Percentiles rank a stretch among this genome's conserved stretches.
Conservation (phyloP, 768 basidiomycete genomes). For the Suillus spraguei region DNA sequence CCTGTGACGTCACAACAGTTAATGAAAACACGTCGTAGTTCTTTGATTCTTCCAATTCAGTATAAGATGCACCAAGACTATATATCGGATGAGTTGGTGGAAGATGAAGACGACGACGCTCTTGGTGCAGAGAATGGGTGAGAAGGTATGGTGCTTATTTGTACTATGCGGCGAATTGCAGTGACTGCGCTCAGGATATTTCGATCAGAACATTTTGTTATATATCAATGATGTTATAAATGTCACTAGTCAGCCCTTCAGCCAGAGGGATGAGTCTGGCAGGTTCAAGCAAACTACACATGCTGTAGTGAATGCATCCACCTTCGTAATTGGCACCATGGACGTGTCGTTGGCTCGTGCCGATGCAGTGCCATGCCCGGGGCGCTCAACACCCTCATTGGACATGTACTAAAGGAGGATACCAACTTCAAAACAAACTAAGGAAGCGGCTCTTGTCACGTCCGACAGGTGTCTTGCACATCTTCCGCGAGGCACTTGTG, state of each 20-base stretch:
- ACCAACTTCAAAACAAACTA: too few species aligned
- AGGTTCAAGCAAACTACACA: not conserved
- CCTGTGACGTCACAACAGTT: conserved; percentile 5
- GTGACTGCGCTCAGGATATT: not conserved
- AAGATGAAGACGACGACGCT: not conserved
- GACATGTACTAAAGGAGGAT: not conserved
- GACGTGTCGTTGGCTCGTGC: not conserved
- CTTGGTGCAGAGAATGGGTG: not conserved
- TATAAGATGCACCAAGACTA: not conserved
- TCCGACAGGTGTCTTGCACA: conserved; percentile 1
- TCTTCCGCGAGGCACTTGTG: not conserved
- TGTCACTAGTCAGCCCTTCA: not conserved
- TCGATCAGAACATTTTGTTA: not conserved
- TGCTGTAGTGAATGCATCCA: not conserved
- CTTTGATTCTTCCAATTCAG: conserved; percentile 1
- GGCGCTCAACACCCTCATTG: not conserved
- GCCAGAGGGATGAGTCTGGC: not conserved
- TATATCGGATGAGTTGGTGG: not conserved
- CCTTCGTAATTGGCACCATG: not conserved
- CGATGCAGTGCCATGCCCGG: not conserved
- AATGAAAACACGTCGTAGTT: conserved; percentile 5
- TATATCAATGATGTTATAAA: not conserved
- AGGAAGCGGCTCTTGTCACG: not conserved
- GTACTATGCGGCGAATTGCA: not conserved
- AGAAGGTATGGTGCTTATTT: not conserved